Base-by-base conservation (phyloP, 2,329 filamentous ascomycete species). In the Colletotrichum sp. region DNA sequence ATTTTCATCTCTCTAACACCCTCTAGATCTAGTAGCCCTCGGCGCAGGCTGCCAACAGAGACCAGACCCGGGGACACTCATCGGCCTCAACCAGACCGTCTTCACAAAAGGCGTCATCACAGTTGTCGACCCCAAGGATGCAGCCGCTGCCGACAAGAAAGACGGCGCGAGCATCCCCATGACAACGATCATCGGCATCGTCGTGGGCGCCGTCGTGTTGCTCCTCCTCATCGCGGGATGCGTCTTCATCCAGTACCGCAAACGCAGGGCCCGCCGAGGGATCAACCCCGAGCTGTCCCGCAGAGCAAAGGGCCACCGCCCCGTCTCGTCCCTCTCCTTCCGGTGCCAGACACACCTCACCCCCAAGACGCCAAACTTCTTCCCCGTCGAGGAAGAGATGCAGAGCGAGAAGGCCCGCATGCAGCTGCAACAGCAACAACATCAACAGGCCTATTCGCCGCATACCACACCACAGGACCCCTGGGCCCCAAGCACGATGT, bases 21-120 rank as follows among this genome's bases (percentile, higher is more conserved):
- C n/a, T 13, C 3, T 44, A 90, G 89, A 88, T 76, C 83, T 92
- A 65, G 81, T 89, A 6, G 89, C 89, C 10, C 83, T 92, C 6
- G 83, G 88, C 78, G 88, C 89, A 5, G 90, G 87, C 62, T 92
- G 90, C 77, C 81, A 84, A 44, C 88, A 91, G 76, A 83, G 85
- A 36, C 89, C 89, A 1, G 75, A 83, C 1, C 76, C 83, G 2
- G 85, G 85, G 3, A 80, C 77, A 3, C 67, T 82, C 34, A 68
- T 90, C 28, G 82, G 84, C 6, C 84, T 90, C 57, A 88, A 86
- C 72, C 86, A 82, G 72, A 88, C 87, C 12, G 82, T 90, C 69
- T 90, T 90, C 77, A 83, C 86, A 32, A 80, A 80, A 7, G 81
- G 80, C 3, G 77, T 75, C 26, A 78, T 86, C 60, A 68, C 78